Evolutionary conservation across 1,284 basidiomycete genomes (phyloP).

Genomic region (Pisolithus thermaeus): DNA sequence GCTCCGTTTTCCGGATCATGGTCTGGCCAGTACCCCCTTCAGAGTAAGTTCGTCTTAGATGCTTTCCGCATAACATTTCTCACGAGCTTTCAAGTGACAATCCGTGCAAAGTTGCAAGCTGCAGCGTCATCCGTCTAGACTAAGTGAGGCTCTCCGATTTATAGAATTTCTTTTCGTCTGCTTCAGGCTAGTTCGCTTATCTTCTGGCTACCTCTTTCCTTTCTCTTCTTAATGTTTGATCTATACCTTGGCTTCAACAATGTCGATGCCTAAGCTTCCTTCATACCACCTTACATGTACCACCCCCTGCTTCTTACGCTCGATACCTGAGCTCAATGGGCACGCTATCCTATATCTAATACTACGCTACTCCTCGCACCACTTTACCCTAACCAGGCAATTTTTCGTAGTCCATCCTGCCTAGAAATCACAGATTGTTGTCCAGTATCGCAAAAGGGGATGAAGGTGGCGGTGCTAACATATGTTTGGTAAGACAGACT

Average conservation of each 20-base stretch:
- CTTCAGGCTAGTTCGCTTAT: background rate
- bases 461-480: slow-evolving; percentile 19
- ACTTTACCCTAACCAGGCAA: too few species aligned
- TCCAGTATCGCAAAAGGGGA: slow-evolving; percentile 26
- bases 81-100: slow-evolving; percentile 11
- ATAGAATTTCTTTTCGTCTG: background rate
- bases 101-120: slow-evolving; percentile 21
- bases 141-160: background rate
- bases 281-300: too few species aligned
- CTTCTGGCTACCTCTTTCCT: background rate
- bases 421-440: slow-evolving; percentile 12
- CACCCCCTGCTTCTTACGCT: too few species aligned
- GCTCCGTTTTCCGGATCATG: background rate
- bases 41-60: slow-evolving; percentile 13
- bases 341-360: too few species aligned
- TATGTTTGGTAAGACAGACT: too few species aligned
- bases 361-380: too few species aligned
- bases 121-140: background rate
- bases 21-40: slow-evolving; percentile 11
- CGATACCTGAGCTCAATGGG: too few species aligned
- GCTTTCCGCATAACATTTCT: background rate
- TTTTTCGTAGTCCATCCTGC: too few species aligned
- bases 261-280: too few species aligned
- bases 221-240: background rate
- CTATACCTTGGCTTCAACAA: too few species aligned